phyloP scores from a whole-genome alignment of 257 asterid genomes.

The Forsythia suspensa region DNA sequence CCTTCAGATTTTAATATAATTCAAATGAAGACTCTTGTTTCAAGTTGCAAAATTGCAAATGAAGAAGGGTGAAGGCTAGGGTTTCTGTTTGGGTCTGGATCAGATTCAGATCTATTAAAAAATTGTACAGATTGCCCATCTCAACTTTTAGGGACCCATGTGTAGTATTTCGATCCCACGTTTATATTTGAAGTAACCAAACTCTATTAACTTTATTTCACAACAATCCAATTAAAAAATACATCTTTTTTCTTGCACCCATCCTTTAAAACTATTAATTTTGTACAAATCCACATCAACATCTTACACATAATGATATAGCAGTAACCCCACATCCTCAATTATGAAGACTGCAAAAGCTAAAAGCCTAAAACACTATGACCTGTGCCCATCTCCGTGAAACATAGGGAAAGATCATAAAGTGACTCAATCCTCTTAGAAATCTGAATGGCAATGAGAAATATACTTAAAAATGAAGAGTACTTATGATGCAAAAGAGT shows the following conservation, averaged over 20 bases:
- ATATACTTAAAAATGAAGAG: no score
- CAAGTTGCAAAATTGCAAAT: no score
- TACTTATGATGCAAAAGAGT: no score
- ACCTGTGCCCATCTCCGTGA: not conserved
- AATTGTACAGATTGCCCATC: not conserved
- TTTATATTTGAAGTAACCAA: not conserved
- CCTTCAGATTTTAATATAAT: no score
- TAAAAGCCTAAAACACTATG: not conserved
- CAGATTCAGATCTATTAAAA: not conserved
- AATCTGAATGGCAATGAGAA: no score
- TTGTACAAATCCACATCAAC: not conserved
- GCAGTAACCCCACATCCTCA: not conserved
- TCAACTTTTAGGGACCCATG: not conserved
- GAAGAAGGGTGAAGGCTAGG: no score
- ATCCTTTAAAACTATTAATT: not conserved
- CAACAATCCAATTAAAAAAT: not conserved
- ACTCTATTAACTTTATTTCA: not conserved
- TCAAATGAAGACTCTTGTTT: no score
- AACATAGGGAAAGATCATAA: not conserved
- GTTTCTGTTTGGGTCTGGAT: no score
- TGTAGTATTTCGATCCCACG: not conserved
- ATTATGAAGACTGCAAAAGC: not conserved
- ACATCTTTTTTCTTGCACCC: not conserved
- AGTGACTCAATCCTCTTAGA: not conserved
- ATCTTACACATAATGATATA: not conserved